Evolutionary conservation across 129 eudicot species (phyloP).

Genomic region (Arctium lappa): DNA sequence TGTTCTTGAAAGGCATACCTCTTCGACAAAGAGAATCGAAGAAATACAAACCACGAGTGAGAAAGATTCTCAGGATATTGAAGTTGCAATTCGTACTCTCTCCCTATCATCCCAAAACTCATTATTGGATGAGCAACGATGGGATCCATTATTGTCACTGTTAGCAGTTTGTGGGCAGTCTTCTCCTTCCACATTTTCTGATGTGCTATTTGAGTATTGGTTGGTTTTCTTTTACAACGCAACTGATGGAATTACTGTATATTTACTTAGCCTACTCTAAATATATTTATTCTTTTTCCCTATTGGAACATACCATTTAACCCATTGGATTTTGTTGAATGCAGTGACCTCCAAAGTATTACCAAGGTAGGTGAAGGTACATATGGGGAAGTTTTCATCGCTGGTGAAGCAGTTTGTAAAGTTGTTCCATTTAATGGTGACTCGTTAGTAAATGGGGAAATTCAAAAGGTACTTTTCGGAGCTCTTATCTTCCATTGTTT

Average conservation of each 20-base stretch:
- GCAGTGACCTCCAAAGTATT: constrained; percentile 58
- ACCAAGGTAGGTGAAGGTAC: constrained; percentile 96
- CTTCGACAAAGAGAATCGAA: constrained; percentile 27
- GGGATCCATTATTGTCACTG: constrained; percentile 56
- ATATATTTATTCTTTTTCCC: background rate
- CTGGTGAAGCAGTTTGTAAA: constrained; percentile 81
- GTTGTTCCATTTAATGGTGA: constrained; percentile 96
- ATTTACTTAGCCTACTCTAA: background rate
- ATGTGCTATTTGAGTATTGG: constrained; percentile 67
- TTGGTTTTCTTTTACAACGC: constrained; percentile 29
- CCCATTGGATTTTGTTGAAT: constrained; percentile 15
- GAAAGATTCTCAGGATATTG: constrained; percentile 53
- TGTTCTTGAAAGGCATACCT: constrained; percentile 18
- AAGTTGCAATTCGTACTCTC: constrained; percentile 52
- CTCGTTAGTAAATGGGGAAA: constrained; percentile 76
- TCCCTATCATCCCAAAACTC: constrained; percentile 57
- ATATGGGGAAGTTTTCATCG: constrained; percentile 92
- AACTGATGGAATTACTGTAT: background rate
- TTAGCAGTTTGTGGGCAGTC: constrained; percentile 81
- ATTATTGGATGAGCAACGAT: constrained; percentile 38
- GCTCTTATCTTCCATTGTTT: constrained; percentile 8
- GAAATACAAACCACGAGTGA: constrained; percentile 10
- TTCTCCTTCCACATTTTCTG: constrained; percentile 54
- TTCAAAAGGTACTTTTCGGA: constrained; percentile 68
- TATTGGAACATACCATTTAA: background rate